Percentiles rank a stretch among this genome's conserved stretches.
These are phyloP conservation scores for Fusarium drepaniforme DNA, from an alignment of 2,329 filamentous ascomycete genomes.

Conservation along the genomic window DNA sequence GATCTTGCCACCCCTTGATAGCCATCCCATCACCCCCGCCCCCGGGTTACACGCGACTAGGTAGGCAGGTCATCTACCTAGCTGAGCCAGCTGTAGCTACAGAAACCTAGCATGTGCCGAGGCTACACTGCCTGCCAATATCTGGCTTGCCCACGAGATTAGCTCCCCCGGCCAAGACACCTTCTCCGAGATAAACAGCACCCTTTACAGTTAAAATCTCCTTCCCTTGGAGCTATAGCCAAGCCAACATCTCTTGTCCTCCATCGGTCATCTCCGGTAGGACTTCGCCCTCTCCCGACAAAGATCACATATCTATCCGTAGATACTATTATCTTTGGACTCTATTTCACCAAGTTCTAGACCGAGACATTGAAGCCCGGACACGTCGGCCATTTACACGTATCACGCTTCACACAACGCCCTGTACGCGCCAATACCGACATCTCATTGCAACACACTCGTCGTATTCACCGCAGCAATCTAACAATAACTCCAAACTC, in stretches of 20 bases:
- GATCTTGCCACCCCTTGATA: slow-evolving; percentile 3
- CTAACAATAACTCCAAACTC: neutral
- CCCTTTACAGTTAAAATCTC: neutral
- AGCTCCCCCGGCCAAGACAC: neutral
- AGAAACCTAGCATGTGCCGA: neutral
- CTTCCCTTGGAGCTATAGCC: slow-evolving; percentile 5
- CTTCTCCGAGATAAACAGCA: slow-evolving; percentile 1
- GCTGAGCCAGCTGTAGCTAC: neutral
- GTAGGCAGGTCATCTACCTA: neutral
- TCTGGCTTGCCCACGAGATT: neutral
- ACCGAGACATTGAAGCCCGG: neutral
- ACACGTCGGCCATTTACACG: neutral
- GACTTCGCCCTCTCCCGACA: neutral
- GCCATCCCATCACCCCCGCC: neutral
- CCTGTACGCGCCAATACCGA: neutral
- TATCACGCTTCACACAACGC: neutral
- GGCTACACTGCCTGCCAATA: neutral
- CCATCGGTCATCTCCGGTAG: neutral
- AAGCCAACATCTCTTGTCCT: neutral
- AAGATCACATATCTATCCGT: neutral
- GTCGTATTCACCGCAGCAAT: neutral
- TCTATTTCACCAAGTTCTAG: neutral
- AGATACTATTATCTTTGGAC: neutral
- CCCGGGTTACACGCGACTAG: neutral
- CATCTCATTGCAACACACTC: neutral